A percentile compares a stretch with the other conserved stretches of the same genome.
These are phyloP conservation scores for Rhynchospora pubera DNA, from an alignment of 176 grass and related monocot species.

Conservation along the genomic window DNA sequence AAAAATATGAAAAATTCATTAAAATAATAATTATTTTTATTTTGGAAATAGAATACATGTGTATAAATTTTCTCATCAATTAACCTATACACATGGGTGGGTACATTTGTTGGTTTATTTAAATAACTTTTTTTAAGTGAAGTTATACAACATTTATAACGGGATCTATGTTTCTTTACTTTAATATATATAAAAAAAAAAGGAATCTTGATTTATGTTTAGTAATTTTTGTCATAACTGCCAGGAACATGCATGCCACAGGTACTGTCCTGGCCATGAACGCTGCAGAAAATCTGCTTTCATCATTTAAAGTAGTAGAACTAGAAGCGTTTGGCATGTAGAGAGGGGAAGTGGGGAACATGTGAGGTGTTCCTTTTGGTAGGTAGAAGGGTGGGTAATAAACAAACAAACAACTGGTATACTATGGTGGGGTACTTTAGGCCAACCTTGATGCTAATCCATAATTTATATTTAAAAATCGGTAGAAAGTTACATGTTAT, in stretches of 20 bases:
- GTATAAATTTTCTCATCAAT: too few species aligned
- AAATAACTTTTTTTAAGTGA: too few species aligned
- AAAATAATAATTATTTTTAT: too few species aligned
- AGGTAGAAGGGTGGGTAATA: constrained; percentile 29
- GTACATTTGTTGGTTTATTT: too few species aligned
- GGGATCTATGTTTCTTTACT: too few species aligned
- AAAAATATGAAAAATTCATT: too few species aligned
- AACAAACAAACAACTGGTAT: constrained; percentile 13
- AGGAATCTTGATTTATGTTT: background rate
- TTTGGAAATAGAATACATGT: too few species aligned
- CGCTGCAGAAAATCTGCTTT: background rate
- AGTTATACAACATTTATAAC: too few species aligned
- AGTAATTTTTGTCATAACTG: background rate
- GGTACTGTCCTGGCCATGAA: background rate
- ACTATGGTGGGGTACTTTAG: constrained; percentile 14
- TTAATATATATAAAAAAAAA: background rate
- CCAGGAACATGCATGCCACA: background rate
- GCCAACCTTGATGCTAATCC: constrained; percentile 7
- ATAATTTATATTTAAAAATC: background rate
- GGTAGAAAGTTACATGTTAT: background rate
- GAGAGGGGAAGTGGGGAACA: constrained; percentile 45
- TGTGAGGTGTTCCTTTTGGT: constrained; percentile 48
- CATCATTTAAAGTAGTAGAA: background rate
- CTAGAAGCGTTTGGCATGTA: constrained; percentile 19
- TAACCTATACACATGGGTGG: too few species aligned